phyloP scores from a whole-genome alignment of 139 green algal species.

The Penium margaritaceum region DNA sequence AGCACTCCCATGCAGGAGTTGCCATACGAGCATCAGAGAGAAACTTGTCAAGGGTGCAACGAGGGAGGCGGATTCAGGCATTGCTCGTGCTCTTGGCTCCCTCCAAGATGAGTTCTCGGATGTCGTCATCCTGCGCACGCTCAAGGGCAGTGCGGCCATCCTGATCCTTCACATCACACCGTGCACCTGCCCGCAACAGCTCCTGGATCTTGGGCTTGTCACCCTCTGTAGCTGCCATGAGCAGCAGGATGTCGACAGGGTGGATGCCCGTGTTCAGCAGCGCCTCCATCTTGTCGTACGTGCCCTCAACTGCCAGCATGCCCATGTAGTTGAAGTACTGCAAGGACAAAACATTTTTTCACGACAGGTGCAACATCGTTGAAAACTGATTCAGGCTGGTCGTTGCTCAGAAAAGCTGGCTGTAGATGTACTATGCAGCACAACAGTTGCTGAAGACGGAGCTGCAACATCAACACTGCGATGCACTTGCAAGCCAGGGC shows the following conservation, averaged over 20 bases:
- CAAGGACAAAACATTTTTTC: conserved; percentile 13
- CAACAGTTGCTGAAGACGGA: too few species aligned
- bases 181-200: conserved; percentile 57
- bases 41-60: too few species aligned
- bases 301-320: conserved; percentile 79
- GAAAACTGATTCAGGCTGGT: too few species aligned
- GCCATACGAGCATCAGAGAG: too few species aligned
- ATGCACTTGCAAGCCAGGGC: too few species aligned
- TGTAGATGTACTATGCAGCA: too few species aligned
- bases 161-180: conserved; percentile 20
- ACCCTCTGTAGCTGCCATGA: conserved; percentile 76
- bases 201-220: conserved; percentile 88
- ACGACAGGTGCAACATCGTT: too few species aligned
- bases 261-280: conserved; percentile 62
- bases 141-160: conserved; percentile 37
- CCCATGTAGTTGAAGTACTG: conserved; percentile 99
- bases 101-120: conserved; percentile 10
- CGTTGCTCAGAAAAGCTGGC: too few species aligned
- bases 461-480: too few species aligned
- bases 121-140: conserved; percentile 15
- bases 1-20: too few species aligned
- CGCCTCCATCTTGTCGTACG: conserved; percentile 75
- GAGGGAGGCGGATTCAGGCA: too few species aligned
- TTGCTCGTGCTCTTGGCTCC: too few species aligned
- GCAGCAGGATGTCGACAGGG: conserved; percentile 80